phyloP scores from a whole-genome alignment of 2,329 filamentous ascomycete genomes.

The Cercospora canescens region DNA sequence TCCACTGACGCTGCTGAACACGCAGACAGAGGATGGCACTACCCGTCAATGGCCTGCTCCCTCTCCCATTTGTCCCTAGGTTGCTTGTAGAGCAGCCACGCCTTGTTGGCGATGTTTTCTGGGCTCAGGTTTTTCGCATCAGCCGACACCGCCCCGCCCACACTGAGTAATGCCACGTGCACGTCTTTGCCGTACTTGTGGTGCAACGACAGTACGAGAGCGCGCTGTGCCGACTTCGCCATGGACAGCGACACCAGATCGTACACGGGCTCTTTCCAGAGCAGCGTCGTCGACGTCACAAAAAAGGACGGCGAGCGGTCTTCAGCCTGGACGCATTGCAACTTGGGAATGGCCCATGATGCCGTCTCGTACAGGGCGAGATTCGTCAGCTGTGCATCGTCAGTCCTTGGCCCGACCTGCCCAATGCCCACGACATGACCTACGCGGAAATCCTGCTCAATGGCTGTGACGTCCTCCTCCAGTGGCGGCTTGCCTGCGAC shows the following conservation, averaged over 20 bases:
- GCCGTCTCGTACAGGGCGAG: conserved; percentile 51
- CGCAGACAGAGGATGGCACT: no score
- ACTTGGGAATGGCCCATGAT: conserved; percentile 49
- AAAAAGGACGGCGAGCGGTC: conserved; percentile 47
- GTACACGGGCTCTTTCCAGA: conserved; percentile 51
- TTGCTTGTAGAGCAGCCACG: conserved; percentile 47
- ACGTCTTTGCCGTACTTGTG: conserved; percentile 46
- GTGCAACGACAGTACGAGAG: conserved; percentile 48
- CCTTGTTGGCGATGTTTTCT: conserved; percentile 46
- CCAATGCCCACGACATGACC: not conserved
- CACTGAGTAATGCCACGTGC: conserved; percentile 49
- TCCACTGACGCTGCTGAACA: no score
- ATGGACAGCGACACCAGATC: conserved; percentile 52
- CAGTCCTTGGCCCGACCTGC: not conserved
- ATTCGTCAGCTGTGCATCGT: conserved; percentile 43
- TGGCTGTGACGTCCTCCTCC: conserved; percentile 44
- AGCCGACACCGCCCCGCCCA: conserved; percentile 46
- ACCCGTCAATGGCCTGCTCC: conserved; percentile 42
- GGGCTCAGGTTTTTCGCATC: conserved; percentile 48
- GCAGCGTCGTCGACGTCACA: conserved; percentile 49
- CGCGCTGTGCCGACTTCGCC: conserved; percentile 54
- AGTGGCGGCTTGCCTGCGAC: conserved; percentile 47
- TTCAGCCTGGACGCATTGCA: conserved; percentile 37
- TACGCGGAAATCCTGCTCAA: conserved; percentile 54
- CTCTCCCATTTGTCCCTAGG: conserved; percentile 39